phyloP scores from a whole-genome alignment of 2,329 filamentous ascomycete species.

The Apiospora saccharicola region DNA sequence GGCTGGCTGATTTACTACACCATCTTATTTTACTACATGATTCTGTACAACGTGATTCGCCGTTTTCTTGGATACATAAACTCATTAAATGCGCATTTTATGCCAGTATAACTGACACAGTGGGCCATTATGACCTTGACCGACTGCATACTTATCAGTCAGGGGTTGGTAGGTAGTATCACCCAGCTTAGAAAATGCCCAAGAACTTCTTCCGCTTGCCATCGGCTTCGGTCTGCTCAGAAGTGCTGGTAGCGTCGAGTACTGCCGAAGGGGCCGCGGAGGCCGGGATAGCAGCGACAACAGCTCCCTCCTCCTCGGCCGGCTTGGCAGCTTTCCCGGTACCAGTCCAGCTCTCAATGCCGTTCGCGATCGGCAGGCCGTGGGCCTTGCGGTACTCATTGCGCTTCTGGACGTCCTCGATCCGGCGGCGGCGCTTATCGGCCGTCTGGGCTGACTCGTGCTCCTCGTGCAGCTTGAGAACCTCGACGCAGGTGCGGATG shows the following conservation, averaged over 20 bases:
- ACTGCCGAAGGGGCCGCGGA: not conserved
- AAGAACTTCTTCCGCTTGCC: conserved; percentile 79
- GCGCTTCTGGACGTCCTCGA: conserved; percentile 89
- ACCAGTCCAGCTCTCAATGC: conserved; percentile 33
- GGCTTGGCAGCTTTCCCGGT: not conserved
- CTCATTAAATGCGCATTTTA: conserved; percentile 23
- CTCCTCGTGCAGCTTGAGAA: conserved; percentile 78
- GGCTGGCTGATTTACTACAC: conserved; percentile 3
- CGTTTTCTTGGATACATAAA: conserved; percentile 9
- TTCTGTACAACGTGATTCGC: not conserved
- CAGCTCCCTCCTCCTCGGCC: conserved; percentile 34
- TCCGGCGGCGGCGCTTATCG: conserved; percentile 74
- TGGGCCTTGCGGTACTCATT: conserved; percentile 86
- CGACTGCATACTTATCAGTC: not conserved
- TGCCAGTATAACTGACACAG: not conserved
- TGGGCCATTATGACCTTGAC: not conserved
- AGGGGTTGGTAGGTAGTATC: too few relatives aligned
- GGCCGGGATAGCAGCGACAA: not conserved
- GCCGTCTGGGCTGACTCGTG: conserved; percentile 73
- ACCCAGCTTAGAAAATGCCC: conserved; percentile 72
- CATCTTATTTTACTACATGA: not conserved
- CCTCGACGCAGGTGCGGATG: conserved; percentile 69
- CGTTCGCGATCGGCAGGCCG: conserved; percentile 66
- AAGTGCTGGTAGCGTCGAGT: conserved; percentile 19
- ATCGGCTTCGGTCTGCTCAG: conserved; percentile 30